phyloP scores from a whole-genome alignment of 148 eudicot species.

The Chenopodium formosanum region DNA sequence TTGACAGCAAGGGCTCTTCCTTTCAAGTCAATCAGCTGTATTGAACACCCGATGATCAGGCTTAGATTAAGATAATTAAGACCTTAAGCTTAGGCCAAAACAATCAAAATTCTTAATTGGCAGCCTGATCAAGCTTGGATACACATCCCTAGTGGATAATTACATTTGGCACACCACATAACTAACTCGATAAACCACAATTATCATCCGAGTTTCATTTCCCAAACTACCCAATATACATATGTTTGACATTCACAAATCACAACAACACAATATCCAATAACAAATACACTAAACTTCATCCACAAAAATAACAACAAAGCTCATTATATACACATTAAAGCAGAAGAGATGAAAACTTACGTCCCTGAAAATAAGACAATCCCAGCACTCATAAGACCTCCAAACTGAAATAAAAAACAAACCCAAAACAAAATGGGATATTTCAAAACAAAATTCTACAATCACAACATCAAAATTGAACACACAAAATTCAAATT shows the following conservation, averaged over 20 bases:
- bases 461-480: neutral
- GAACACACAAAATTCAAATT: neutral
- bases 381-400: slow-evolving; percentile 77
- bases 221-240: neutral
- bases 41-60: too few relatives aligned
- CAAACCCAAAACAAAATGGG: neutral
- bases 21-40: neutral
- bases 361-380: slow-evolving; percentile 91
- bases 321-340: neutral
- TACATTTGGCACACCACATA: neutral
- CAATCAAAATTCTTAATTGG: neutral
- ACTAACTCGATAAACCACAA: neutral
- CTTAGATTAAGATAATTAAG: neutral
- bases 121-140: neutral
- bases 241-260: neutral
- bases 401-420: slow-evolving; percentile 68
- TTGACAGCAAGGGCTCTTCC: neutral
- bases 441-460: neutral
- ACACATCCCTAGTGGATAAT: neutral
- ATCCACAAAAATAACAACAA: neutral
- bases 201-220: neutral
- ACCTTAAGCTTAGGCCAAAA: neutral
- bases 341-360: slow-evolving; percentile 35
- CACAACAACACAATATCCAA: neutral
- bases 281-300: neutral